Evolutionary conservation across 805 yeast genomes (phyloP), one percentile per base, ranked within the genome.

Genomic region (Ogataea ganodermae): DNA sequence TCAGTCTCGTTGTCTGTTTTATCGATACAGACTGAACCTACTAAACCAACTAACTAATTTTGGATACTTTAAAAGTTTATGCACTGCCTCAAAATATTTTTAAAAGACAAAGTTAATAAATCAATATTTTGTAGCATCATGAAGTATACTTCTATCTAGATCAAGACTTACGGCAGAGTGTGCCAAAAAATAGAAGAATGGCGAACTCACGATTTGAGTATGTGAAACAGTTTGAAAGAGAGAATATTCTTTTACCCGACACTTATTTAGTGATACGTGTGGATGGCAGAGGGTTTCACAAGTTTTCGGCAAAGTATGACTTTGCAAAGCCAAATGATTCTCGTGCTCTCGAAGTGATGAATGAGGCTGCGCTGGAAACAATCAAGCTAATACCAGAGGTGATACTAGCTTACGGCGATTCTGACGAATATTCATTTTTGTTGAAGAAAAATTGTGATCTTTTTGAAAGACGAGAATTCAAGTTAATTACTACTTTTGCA

Each of bases 271-370:
- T 94, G 8, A 79, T 94, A 2, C 74, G 99, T 35, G 81, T 94
- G 0, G 99, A 94, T 61, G 99, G 99, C 1, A 79, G 94, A 53
- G 96, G 96, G 20, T 94, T 94, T 64, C 99, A 94, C 68, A 84
- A 81, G 57, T 85, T 94, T 57, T 83, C 96, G 2, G 76, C 76
- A 30, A 68, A 71, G 48, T 94, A 94, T 65, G 67, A 79, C 2
- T 92, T 94, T 65, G 79, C 66, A 1, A 94, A 94, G 62, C 99
- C 99, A 3, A 94, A 94, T 61, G 99, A 94, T 67, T 51, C 66
- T 22, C 63, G 81, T 20, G 98, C 98, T 0, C 66, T 94, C 26
- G 68, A 72, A 1, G 78, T 90, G 50, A 90, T 94, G 90, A 94
- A 90, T 68, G 71, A 75, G 2, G 82, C 96, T 3, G 98, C 98